Percentiles rank a stretch among this genome's conserved stretches.
phyloP scores from a whole-genome alignment of 164 flowering plant genomes.

The Saururus chinensis region DNA sequence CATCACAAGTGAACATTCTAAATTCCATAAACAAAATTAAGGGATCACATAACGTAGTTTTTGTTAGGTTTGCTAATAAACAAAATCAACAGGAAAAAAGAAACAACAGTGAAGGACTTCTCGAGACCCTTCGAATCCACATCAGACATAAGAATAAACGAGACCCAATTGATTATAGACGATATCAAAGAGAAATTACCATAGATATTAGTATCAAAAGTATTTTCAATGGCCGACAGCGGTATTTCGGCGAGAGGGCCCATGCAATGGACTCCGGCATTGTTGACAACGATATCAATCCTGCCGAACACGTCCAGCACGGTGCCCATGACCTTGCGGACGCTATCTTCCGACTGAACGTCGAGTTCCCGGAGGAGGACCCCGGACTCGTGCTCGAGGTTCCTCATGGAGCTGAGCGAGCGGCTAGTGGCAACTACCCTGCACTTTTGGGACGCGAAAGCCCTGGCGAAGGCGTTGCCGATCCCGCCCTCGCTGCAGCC shows the following conservation, averaged over 20 bases:
- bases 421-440: constrained; percentile 73
- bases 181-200: not conserved
- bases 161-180: no score
- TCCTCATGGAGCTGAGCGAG: constrained; percentile 42
- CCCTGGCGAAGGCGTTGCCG: constrained; percentile 71
- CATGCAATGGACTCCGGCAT: constrained; percentile 84
- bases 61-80: no score
- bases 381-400: constrained; percentile 37
- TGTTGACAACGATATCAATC: constrained; percentile 75
- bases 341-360: constrained; percentile 63
- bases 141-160: no score
- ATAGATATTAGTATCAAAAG: no score
- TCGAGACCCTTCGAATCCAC: no score
- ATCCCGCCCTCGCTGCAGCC: constrained; percentile 87
- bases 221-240: no score
- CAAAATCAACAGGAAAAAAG: no score
- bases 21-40: no score
- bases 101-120: no score
- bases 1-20: no score
- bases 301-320: constrained; percentile 51
- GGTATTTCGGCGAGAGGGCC: constrained; percentile 31
- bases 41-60: no score
- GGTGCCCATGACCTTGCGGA: constrained; percentile 25
- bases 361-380: constrained; percentile 58
- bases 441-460: constrained; percentile 56